Conservation (phyloP, 139 green algal genomes). For the Astrephomene gubernaculifera region DNA sequence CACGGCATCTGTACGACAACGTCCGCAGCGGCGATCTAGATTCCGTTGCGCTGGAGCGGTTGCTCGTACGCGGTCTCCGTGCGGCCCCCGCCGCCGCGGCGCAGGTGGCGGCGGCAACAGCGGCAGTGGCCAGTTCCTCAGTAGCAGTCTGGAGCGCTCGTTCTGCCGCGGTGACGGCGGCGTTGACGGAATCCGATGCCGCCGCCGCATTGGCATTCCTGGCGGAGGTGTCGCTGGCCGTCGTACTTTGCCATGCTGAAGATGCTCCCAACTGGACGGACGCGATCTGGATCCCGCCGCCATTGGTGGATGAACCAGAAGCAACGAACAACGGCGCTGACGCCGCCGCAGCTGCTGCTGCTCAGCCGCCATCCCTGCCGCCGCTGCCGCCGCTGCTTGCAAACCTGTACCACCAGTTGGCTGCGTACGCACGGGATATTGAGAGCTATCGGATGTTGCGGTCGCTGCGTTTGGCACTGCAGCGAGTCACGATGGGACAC, state of each 20-base stretch:
- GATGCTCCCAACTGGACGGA: not conserved
- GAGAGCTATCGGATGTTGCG: constrained; percentile 12
- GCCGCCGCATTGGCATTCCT: constrained; percentile 8
- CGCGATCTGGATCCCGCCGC: not conserved
- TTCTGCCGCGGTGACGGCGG: not conserved
- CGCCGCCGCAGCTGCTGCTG: not conserved
- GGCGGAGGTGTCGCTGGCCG: constrained; percentile 14
- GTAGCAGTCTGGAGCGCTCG: not conserved
- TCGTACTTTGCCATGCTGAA: not conserved
- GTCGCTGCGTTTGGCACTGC: constrained; percentile 10
- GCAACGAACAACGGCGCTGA: no score
- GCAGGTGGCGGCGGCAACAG: not conserved
- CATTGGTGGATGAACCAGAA: not conserved
- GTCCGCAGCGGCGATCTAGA: not conserved
- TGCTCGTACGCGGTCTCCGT: constrained; percentile 17
- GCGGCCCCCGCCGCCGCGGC: not conserved
- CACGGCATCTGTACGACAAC: not conserved
- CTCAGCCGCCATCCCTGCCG: not conserved
- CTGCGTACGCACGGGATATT: not conserved
- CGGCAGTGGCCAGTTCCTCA: no score
- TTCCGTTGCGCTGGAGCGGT: not conserved
- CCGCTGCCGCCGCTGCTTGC: constrained; percentile 16
- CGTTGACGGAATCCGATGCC: not conserved
- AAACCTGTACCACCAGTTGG: constrained; percentile 28
- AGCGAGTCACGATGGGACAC: constrained; percentile 14